Percentiles rank a stretch among this genome's conserved stretches.
Evolutionary conservation across 352 stramenopile genomes (phyloP).

Genomic region (Phytophthora sp.): DNA sequence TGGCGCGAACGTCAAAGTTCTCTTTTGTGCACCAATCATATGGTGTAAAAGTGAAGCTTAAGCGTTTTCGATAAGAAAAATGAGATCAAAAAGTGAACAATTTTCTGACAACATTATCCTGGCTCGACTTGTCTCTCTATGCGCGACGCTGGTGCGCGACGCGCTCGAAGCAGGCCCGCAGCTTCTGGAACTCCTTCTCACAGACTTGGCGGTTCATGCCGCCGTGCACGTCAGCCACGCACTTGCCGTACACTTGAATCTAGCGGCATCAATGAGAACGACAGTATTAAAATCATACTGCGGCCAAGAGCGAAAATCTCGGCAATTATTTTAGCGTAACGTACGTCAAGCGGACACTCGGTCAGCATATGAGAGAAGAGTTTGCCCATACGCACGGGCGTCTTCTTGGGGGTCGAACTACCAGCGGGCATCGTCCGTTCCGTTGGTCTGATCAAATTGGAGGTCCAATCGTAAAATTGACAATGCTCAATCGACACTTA

Average conservation of each 20-base stretch:
- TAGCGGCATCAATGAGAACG: constrained; percentile 25
- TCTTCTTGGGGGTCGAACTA: constrained; percentile 34
- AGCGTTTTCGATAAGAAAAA: too few species aligned
- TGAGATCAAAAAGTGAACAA: too few species aligned
- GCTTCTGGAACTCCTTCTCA: constrained; percentile 77
- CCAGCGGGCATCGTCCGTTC: constrained; percentile 24
- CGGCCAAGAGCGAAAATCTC: neutral
- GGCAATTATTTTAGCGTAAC: neutral
- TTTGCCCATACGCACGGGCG: constrained; percentile 65
- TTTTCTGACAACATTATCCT: too few species aligned
- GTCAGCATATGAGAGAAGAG: constrained; percentile 72
- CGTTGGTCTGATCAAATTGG: neutral
- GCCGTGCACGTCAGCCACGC: constrained; percentile 68
- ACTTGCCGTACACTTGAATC: constrained; percentile 85
- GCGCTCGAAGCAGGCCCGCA: constrained; percentile 71
- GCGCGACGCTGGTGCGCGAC: constrained; percentile 43
- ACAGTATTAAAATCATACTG: neutral
- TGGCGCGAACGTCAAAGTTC: too few species aligned
- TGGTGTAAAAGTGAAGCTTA: too few species aligned
- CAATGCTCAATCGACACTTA: neutral
- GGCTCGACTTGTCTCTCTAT: constrained; percentile 25
- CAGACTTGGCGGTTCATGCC: constrained; percentile 58
- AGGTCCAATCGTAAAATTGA: constrained; percentile 19
- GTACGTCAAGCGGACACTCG: constrained; percentile 70
- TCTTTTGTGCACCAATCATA: too few species aligned